Evolutionary conservation across 768 basidiomycete genomes (phyloP).

Genomic region (Obba rivulosa): DNA sequence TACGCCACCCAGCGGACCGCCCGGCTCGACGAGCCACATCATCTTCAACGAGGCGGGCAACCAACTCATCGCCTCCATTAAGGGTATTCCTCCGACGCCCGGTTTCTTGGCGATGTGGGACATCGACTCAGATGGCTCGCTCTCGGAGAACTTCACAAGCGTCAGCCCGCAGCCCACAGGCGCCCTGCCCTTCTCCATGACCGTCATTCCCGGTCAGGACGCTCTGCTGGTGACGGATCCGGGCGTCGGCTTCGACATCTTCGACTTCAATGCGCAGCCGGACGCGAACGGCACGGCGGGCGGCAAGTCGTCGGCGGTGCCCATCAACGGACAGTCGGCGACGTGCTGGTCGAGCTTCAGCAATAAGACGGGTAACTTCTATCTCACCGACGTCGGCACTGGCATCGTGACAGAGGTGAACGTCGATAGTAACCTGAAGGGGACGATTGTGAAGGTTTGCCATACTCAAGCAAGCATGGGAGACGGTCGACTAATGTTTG

Average conservation of each 20-base stretch:
- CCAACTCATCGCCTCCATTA: slow-evolving; percentile 42
- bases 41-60: slow-evolving; percentile 41
- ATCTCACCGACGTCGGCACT: slow-evolving; percentile 25
- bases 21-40: slow-evolving; percentile 39
- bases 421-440: slow-evolving; percentile 40
- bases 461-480: too few relatives aligned
- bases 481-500: background rate
- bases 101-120: slow-evolving; percentile 51
- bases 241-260: slow-evolving; percentile 24
- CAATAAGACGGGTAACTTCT: slow-evolving; percentile 26
- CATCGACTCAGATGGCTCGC: slow-evolving; percentile 36
- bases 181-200: slow-evolving; percentile 44
- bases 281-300: slow-evolving; percentile 1
- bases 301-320: slow-evolving; percentile 12
- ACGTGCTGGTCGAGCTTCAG: slow-evolving; percentile 26
- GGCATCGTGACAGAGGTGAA: slow-evolving; percentile 38
- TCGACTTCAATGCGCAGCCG: slow-evolving; percentile 16
- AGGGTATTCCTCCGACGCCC: slow-evolving; percentile 40
- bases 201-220: slow-evolving; percentile 24
- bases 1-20: slow-evolving; percentile 44
- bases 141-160: slow-evolving; percentile 35
- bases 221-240: slow-evolving; percentile 25
- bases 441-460: slow-evolving; percentile 35
- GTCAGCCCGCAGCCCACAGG: slow-evolving; percentile 35
- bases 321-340: slow-evolving; percentile 23